Percentiles rank a stretch among this genome's conserved stretches.
Evolutionary conservation across 2,329 filamentous ascomycete species (phyloP).

Genomic region (Cordyceps militaris): DNA sequence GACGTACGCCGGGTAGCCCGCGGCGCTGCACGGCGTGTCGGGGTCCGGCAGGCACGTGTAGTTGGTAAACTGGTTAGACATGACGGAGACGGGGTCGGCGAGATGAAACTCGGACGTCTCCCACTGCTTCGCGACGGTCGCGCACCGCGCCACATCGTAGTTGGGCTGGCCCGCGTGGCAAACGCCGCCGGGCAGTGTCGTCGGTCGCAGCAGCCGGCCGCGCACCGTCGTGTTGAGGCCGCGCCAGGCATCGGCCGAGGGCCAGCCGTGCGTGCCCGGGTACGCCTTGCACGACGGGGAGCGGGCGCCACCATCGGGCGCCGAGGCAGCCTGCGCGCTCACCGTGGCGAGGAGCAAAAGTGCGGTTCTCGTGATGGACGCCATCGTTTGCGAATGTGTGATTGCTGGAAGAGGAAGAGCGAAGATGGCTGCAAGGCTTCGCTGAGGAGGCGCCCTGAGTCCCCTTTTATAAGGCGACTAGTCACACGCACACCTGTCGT

Average conservation of each 20-base stretch:
- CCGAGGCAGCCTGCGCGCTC: not conserved
- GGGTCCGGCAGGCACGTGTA: conserved; percentile 42
- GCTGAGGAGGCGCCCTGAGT: not conserved
- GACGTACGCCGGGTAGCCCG: conserved; percentile 31
- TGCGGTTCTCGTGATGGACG: not conserved
- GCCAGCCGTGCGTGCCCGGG: not conserved
- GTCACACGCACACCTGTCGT: no score
- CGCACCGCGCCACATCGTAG: conserved; percentile 24
- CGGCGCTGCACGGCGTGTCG: conserved; percentile 25
- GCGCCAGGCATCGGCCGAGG: not conserved
- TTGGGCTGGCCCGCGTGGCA: conserved; percentile 23
- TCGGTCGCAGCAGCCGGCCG: conserved; percentile 3
- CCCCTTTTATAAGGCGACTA: not conserved
- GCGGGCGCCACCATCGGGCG: not conserved
- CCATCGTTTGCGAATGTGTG: not conserved
- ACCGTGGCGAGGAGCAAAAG: not conserved
- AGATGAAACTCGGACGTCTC: conserved; percentile 23
- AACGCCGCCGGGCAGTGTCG: conserved; percentile 20
- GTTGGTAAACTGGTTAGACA: conserved; percentile 39
- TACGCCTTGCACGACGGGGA: conserved; percentile 4
- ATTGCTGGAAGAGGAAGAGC: not conserved
- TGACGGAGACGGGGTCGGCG: conserved; percentile 25
- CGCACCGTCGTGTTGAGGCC: conserved; percentile 2
- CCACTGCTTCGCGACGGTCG: conserved; percentile 20
- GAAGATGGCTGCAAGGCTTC: not conserved